A percentile compares a stretch with the other conserved stretches of the same genome.
phyloP scores from a whole-genome alignment of 495 filamentous ascomycete genomes.

The Copromyces sp. region DNA sequence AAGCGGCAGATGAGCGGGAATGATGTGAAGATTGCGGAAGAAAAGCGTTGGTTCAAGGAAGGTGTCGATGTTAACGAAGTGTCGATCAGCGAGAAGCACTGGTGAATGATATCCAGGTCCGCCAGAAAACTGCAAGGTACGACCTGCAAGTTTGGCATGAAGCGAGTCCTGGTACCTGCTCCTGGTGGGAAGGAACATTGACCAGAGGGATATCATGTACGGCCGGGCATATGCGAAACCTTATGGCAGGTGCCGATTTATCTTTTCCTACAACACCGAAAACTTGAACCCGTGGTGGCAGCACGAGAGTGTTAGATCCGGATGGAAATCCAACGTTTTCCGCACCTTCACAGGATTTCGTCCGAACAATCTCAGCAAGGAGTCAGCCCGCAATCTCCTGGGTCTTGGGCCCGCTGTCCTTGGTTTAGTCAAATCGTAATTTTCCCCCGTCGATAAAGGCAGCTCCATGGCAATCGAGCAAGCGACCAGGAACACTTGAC shows the following conservation, averaged over 20 bases:
- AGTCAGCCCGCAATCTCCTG: neutral
- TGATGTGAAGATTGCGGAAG: slow-evolving; percentile 58
- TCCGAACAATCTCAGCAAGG: neutral
- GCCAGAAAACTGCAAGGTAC: neutral
- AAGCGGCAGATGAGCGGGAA: slow-evolving; percentile 92
- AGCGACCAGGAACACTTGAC: neutral
- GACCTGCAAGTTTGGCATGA: neutral
- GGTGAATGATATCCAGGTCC: slow-evolving; percentile 35
- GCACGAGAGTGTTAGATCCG: neutral
- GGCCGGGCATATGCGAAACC: neutral
- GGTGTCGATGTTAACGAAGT: slow-evolving; percentile 68
- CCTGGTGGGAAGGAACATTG: neutral
- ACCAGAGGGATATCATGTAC: neutral
- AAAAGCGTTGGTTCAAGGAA: slow-evolving; percentile 57
- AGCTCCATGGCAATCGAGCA: neutral
- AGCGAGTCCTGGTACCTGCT: neutral
- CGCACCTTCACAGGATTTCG: neutral
- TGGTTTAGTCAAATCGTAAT: neutral
- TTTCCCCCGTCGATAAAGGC: neutral
- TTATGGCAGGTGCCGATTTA: neutral
- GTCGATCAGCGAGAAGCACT: slow-evolving; percentile 62
- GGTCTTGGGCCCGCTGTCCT: neutral
- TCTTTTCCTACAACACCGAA: neutral
- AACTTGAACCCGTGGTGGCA: neutral
- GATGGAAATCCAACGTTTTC: neutral